A percentile compares a stretch with the other conserved stretches of the same genome.
Evolutionary conservation across 2,329 filamentous ascomycete species (phyloP).

Genomic region (Coniochaeta ligniaria): DNA sequence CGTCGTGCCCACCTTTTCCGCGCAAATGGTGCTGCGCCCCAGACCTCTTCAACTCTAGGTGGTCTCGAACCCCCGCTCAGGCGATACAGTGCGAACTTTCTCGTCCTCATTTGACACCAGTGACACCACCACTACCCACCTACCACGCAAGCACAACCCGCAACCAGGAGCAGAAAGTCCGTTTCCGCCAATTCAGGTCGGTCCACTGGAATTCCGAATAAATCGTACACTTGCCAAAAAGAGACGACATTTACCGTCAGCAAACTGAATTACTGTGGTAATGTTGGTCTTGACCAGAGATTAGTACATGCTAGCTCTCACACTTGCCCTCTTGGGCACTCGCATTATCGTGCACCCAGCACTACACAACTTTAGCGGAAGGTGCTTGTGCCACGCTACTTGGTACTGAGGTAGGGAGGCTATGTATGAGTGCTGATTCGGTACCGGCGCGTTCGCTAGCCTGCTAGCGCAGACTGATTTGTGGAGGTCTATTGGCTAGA

Average conservation of each 20-base stretch:
- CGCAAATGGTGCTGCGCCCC: background rate
- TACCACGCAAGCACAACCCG: background rate
- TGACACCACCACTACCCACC: background rate
- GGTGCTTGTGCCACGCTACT: background rate
- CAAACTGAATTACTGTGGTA: background rate
- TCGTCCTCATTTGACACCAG: background rate
- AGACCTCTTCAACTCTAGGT: background rate
- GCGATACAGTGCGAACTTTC: background rate
- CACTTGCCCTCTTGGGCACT: background rate
- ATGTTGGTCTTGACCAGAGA: background rate
- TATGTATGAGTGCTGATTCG: background rate
- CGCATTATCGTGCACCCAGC: background rate
- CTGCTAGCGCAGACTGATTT: background rate
- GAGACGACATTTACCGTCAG: background rate
- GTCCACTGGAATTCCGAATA: background rate
- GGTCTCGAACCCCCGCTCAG: background rate
- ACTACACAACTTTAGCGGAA: background rate
- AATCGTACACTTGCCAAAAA: background rate
- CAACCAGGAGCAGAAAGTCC: background rate
- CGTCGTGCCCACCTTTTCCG: background rate
- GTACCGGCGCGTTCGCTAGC: background rate
- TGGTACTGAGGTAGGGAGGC: background rate
- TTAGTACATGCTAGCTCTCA: background rate
- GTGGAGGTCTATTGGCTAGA: too few relatives aligned
- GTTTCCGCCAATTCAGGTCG: background rate